phyloP scores from a whole-genome alignment of 768 basidiomycete species.

The Myochromella boudieri region DNA sequence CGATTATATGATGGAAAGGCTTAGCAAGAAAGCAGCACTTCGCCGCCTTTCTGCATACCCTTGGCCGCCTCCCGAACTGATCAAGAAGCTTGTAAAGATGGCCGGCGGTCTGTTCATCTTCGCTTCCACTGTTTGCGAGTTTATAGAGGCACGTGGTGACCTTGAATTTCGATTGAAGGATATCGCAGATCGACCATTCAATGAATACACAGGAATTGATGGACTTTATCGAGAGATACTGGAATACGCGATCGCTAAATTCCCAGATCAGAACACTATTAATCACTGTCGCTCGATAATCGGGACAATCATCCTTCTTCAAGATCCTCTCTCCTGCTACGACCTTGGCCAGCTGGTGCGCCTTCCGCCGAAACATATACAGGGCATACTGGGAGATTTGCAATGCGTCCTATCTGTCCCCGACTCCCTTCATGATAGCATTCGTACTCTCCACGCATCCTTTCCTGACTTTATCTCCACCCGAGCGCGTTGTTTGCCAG shows the following conservation, averaged over 20 bases:
- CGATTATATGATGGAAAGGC: constrained; percentile 10
- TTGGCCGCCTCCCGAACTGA: constrained; percentile 19
- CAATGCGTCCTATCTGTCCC: constrained; percentile 17
- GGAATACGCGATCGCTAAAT: constrained; percentile 14
- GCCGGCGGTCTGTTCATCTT: constrained; percentile 21
- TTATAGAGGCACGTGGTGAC: constrained; percentile 18
- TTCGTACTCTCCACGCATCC: constrained; percentile 15
- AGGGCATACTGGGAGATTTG: constrained; percentile 15
- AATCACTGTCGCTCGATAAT: constrained; percentile 15
- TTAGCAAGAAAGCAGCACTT: constrained; percentile 7
- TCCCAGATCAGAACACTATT: constrained; percentile 12
- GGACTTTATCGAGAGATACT: constrained; percentile 15
- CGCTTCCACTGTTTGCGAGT: constrained; percentile 19
- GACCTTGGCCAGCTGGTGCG: constrained; percentile 14
- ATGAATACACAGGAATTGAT: constrained; percentile 17
- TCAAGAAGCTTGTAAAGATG: constrained; percentile 13
- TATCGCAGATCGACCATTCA: constrained; percentile 12
- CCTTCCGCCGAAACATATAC: constrained; percentile 18
- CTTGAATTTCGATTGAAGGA: constrained; percentile 16
- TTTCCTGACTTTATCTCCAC: constrained; percentile 17
- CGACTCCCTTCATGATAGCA: constrained; percentile 8
- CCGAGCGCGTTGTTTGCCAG: constrained; percentile 9
- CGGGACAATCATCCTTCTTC: constrained; percentile 14
- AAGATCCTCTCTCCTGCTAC: constrained; percentile 15
- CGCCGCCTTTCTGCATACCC: constrained; percentile 6